Base-by-base conservation (phyloP, 306 rosid genomes). In the Begonia peltatifolia region DNA sequence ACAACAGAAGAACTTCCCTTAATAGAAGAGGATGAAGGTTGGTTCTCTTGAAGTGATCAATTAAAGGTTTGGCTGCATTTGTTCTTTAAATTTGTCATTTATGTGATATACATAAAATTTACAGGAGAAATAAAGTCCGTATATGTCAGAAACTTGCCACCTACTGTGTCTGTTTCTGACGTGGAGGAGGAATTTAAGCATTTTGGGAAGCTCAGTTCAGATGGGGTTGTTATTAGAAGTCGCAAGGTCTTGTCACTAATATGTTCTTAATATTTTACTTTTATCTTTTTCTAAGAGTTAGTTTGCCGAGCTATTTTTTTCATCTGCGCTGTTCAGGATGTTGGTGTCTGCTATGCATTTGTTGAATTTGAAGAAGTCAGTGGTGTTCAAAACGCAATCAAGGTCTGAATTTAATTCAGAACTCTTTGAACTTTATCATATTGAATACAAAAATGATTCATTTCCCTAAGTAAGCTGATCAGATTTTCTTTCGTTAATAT, bases 261-360 rank as follows among this genome's bases (percentile, higher is more conserved):
- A 58, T 73, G 54, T 59, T 46, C n/a, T 30, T 6, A 17, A 25
- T 25, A 0, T 48, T 47, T 42, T 14, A 13, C 47, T 48, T 36
- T 22, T 17, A 22, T 60, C 54, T 46, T 30, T 49, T 38, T 25
- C 54, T 59, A 12, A 52, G 35, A 47, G 4, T 43, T 47, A 15
- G 41, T 47, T 50, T 58, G 65, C 72, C 63, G 35, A 71, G 59
- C 17, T 18, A 35, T 50, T 65, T 50, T 50, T n/a, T 15, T 55
- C 59, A 16, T 65, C 48, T 68, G 57, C 38, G 6, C 9, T 30
- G 38, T 30, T 30, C 90, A 89, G 95, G 99, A 90, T 59, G 87
- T 90, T 71, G 99, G 99, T 47, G 87, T 86, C 46, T 86, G 99
- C 76, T 90, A 90, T 20, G 99, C 99, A 47, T 90, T 90, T 73